Evolutionary conservation across 345 rosid species (phyloP).

Genomic region (Capsella bursapastoris): DNA sequence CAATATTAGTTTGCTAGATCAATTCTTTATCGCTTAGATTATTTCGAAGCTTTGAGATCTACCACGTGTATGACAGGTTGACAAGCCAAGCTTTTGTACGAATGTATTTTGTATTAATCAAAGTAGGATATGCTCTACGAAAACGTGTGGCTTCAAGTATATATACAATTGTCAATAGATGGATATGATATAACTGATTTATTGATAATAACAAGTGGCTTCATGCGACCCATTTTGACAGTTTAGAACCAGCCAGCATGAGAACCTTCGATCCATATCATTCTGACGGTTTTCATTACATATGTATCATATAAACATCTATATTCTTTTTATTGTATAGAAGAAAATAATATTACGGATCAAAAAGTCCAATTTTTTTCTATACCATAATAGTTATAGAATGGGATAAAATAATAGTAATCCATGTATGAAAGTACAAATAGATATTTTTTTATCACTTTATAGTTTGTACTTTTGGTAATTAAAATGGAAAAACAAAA

Average conservation of each 20-base stretch:
- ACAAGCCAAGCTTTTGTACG: conserved; percentile 9
- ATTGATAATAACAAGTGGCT: conserved; percentile 25
- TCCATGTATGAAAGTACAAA: conserved; percentile 6
- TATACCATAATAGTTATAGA: background rate
- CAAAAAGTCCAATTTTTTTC: background rate
- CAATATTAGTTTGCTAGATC: background rate
- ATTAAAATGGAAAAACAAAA: too few species aligned
- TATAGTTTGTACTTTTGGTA: background rate
- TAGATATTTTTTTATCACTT: background rate
- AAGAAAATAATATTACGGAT: background rate
- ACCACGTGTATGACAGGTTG: conserved; percentile 41
- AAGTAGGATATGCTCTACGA: conserved; percentile 7
- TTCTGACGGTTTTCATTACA: conserved; percentile 16
- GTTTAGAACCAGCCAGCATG: conserved; percentile 27
- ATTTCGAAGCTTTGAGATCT: conserved; percentile 25
- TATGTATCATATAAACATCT: background rate
- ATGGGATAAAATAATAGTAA: background rate
- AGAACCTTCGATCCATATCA: conserved; percentile 28
- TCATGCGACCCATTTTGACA: conserved; percentile 25
- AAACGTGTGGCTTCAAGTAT: conserved; percentile 10
- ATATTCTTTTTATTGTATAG: background rate
- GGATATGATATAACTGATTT: background rate
- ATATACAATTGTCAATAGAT: conserved; percentile 6
- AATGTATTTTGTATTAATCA: conserved; percentile 14
- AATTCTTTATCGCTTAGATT: conserved; percentile 18